Base-by-base conservation (phyloP, 2,329 filamentous ascomycete genomes). In the Ceratocystis albifundus region DNA sequence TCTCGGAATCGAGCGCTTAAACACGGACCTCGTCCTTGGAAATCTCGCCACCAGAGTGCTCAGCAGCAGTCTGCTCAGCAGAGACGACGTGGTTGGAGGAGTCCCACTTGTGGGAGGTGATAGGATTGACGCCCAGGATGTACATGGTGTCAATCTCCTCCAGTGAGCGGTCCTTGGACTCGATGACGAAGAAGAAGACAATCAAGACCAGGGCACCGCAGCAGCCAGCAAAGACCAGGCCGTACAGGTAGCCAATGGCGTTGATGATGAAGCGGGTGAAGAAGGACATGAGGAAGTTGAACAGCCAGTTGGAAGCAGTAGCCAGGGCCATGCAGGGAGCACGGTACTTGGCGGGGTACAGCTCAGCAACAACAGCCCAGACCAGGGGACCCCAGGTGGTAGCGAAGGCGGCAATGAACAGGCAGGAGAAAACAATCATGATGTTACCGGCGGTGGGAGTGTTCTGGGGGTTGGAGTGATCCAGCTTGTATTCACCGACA, bases 141-240 rank as follows among this genome's bases (percentile, higher is more conserved):
- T 92, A 92, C 87, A 90, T 90, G 67, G 82, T 85, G 74, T 90
- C 88, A 66, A 90, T 86, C 74, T 90, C 87, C 76, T 90, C 88
- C 20, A 91, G 80, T 1, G 82, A 84, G 41, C 87, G 82, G 71
- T 86, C 86, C 75, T 88, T 86, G 69, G 82, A 86, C 76, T 90
- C 88, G 71, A 86, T 86, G 69, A 90, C 80, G 75, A 89, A 89
- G 79, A 90, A 88, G 79, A 86, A 90, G 67, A 90, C 86, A 62
- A 89, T 79, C 20, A 83, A 71, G 3, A 85, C 80, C 22, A 85
- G 84, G 8, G 80, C 79, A 67, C 83, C 81, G 72, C 85, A 85
- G 74, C 85, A 88, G 3, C 80, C 84, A 0, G 85, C 87, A 72
- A 89, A 89, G 48, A 90, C 82, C 67, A 89, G 84, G 41, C 87